phyloP scores from a whole-genome alignment of 768 basidiomycete species.

The Serpula lacrymans region DNA sequence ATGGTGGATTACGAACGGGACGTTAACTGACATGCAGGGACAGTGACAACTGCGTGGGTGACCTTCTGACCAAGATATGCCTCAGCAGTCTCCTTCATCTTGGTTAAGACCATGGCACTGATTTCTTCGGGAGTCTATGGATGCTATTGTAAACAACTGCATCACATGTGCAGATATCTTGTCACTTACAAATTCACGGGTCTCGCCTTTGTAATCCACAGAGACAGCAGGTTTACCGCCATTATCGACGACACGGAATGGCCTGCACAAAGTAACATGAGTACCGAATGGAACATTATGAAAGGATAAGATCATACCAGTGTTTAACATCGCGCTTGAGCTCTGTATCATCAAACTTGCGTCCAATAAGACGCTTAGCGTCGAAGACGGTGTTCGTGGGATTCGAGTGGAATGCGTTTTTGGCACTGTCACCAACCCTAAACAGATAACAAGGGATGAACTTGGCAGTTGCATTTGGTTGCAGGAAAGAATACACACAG shows the following conservation, averaged over 20 bases:
- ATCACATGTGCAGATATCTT: too few relatives aligned
- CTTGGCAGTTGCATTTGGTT: slow-evolving; percentile 12
- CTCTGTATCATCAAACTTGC: slow-evolving; percentile 77
- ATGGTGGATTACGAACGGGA: not conserved
- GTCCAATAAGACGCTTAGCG: slow-evolving; percentile 93
- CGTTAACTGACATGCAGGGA: slow-evolving; percentile 78
- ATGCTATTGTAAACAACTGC: not conserved
- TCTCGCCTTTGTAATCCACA: slow-evolving; percentile 75
- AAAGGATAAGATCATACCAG: slow-evolving; percentile 39
- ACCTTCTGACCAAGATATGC: slow-evolving; percentile 95
- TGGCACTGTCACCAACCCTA: slow-evolving; percentile 89
- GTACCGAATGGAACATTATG: not conserved
- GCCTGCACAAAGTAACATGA: slow-evolving; percentile 23
- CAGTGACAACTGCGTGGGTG: slow-evolving; percentile 96
- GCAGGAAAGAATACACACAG: slow-evolving; percentile 31
- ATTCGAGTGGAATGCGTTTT: slow-evolving; percentile 93
- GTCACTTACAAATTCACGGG: slow-evolving; percentile 74
- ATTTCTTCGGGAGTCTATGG: slow-evolving; percentile 87
- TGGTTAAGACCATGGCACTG: slow-evolving; percentile 89
- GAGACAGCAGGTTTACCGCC: slow-evolving; percentile 76
- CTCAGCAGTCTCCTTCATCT: slow-evolving; percentile 99
- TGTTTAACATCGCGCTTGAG: slow-evolving; percentile 83
- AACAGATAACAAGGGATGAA: not conserved
- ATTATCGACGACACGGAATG: slow-evolving; percentile 79
- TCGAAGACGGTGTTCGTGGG: slow-evolving; percentile 94